Percentiles rank a stretch among this genome's conserved stretches.
Conservation (phyloP, 164 flowering plant genomes). For the Umbilicus rupestris region DNA sequence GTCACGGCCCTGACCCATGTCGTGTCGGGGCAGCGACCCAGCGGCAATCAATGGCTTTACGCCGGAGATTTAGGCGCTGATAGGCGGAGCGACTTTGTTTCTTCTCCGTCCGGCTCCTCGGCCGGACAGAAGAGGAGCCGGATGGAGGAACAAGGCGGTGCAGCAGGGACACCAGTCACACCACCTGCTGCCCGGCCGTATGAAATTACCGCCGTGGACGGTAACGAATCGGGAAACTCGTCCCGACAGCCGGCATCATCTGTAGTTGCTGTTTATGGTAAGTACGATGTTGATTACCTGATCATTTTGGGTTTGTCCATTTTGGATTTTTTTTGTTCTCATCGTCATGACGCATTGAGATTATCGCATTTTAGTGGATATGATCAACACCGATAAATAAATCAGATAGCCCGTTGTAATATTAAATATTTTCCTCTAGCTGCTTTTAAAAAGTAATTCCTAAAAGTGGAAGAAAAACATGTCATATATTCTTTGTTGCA, state of each 20-base stretch:
- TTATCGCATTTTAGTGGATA: conserved; percentile 1
- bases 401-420: no score
- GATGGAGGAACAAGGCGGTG: not conserved
- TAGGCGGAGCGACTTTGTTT: not conserved
- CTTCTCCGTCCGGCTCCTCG: not conserved
- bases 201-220: not conserved
- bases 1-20: conserved; percentile 4
- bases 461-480: not conserved
- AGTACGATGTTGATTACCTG: not conserved
- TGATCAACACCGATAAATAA: not conserved
- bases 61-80: not conserved
- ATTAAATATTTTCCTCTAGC: no score
- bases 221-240: not conserved
- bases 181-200: not conserved
- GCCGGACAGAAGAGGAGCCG: not conserved
- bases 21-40: conserved; percentile 5
- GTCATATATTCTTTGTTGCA: not conserved
- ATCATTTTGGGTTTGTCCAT: not conserved
- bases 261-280: not conserved
- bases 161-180: no score
- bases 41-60: not conserved
- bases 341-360: not conserved
- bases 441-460: no score
- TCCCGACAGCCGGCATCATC: not conserved
- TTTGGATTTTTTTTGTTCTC: not conserved